phyloP scores from a whole-genome alignment of 1,284 basidiomycete species.

The Quambalaria eucalypti region DNA sequence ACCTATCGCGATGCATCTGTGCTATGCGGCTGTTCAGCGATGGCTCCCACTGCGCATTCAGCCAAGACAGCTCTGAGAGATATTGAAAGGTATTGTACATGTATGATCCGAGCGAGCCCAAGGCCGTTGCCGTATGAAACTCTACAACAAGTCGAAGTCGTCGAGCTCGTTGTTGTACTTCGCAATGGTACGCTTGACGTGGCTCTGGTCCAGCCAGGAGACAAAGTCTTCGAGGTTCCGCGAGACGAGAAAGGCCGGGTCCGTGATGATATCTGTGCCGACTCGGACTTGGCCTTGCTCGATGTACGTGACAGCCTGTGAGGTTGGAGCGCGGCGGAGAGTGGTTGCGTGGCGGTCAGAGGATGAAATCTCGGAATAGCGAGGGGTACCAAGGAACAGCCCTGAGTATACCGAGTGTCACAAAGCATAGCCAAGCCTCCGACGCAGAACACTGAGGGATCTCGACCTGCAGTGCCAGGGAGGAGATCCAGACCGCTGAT shows the following conservation, averaged over 20 bases:
- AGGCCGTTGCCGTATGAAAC: no score
- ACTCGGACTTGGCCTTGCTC: slow-evolving; percentile 97
- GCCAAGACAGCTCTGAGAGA: no score
- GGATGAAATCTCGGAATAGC: background rate
- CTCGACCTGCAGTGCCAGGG: no score
- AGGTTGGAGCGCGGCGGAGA: no score
- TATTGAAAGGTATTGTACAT: no score
- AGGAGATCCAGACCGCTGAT: no score
- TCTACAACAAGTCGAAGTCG: slow-evolving; percentile 42
- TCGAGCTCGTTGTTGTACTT: slow-evolving; percentile 78
- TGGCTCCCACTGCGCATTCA: no score
- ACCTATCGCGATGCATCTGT: no score
- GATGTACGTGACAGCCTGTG: slow-evolving; percentile 84
- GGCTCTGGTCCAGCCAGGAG: slow-evolving; percentile 97
- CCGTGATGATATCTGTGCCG: slow-evolving; percentile 88
- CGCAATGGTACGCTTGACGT: slow-evolving; percentile 91
- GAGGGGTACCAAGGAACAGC: background rate
- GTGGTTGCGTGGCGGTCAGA: background rate
- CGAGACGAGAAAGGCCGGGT: slow-evolving; percentile 93
- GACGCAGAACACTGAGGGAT: no score
- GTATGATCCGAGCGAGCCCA: no score
- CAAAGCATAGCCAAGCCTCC: background rate
- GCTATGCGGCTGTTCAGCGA: no score
- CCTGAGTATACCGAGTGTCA: background rate
- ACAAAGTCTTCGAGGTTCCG: slow-evolving; percentile 96